Evolutionary conservation across 2,329 filamentous ascomycete genomes (phyloP), one percentile per base, ranked within the genome.

Genomic region (Sordariomycetes sp.): DNA sequence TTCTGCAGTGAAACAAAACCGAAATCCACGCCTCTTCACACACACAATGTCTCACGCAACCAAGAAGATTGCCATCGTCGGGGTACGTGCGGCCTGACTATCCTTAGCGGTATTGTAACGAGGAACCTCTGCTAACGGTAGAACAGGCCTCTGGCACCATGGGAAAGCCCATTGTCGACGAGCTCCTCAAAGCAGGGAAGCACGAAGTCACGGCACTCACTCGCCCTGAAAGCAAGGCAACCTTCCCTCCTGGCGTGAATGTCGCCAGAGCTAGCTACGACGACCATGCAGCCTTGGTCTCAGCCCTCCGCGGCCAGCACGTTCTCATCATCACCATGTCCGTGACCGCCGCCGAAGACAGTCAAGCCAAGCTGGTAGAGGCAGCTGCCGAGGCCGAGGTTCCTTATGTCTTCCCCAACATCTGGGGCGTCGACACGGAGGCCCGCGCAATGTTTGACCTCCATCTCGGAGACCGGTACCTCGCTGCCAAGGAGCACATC

Each of bases 191-290:
- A 28, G 74, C 72, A 0, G 77, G 77, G 40, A 79, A 75, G 63
- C 80, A 83, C 62, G 71, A 66, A 4, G 66, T 83, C 25, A 83
- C 78, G 0, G 81, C 79, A 20, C 67, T 82, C 43, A 77, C 78
- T 2, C 80, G 80, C 50, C 64, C 67, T 40, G 69, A 67, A 59
- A 79, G 76, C 68, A 59, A 61, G 0, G 69, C 67, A 56, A 68
- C 61, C n/a, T 60, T 81, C 1, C 77, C 79, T 2, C 61, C 68
- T 0, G 76, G 77, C 16, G 70, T 81, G 24, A 64, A 68, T 1
- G 61, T 71, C 16, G 71, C 68, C 32, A 60, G 63, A 3, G 68
- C 83, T 32, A 70, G 79, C 63, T 80, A 80, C 61, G 65, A 70
- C 28, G 68, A 78, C 53, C 63, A 71, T 10, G 53, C 64, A 0